These are phyloP conservation scores for Coemansia furcata DNA, from an alignment of 192 early-diverging fungal species.

Conservation along the genomic window DNA sequence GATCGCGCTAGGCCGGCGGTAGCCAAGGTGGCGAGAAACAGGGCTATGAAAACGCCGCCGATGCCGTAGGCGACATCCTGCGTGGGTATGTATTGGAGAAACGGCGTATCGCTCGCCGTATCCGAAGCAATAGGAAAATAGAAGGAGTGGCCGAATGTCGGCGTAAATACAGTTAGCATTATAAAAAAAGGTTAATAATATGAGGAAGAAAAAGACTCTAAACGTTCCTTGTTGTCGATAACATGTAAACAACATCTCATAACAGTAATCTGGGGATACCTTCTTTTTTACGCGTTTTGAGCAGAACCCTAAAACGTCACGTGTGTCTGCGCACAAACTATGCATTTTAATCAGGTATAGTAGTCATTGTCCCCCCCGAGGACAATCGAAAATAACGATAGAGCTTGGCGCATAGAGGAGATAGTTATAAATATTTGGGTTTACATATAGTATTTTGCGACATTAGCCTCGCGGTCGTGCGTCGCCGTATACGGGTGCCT, in stretches of 20 bases:
- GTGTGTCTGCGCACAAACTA: not conserved
- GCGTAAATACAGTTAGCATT: constrained; percentile 11
- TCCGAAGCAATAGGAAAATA: not conserved
- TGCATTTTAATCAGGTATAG: not conserved
- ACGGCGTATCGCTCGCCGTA: constrained; percentile 18
- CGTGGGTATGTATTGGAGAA: constrained; percentile 22
- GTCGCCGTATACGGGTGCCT: constrained; percentile 16
- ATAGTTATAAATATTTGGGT: not conserved
- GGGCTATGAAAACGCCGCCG: constrained; percentile 29
- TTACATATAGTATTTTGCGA: constrained; percentile 44
- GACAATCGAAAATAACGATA: not conserved
- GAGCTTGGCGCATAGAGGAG: not conserved
- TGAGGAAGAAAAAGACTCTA: not conserved
- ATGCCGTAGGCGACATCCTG: constrained; percentile 25
- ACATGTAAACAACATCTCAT: not conserved
- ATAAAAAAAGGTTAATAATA: not conserved
- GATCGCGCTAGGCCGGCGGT: not conserved
- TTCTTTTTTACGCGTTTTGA: no score
- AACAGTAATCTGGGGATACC: not conserved
- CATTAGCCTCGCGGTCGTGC: constrained; percentile 26
- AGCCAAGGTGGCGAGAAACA: constrained; percentile 7
- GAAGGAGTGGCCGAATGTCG: constrained; percentile 9
- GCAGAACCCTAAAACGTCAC: not conserved
- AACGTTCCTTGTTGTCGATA: not conserved
- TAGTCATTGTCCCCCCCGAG: not conserved